phyloP scores from a whole-genome alignment of 225 moss, liverwort and hornwort genomes.

The Rhytidiadelphus loreus region DNA sequence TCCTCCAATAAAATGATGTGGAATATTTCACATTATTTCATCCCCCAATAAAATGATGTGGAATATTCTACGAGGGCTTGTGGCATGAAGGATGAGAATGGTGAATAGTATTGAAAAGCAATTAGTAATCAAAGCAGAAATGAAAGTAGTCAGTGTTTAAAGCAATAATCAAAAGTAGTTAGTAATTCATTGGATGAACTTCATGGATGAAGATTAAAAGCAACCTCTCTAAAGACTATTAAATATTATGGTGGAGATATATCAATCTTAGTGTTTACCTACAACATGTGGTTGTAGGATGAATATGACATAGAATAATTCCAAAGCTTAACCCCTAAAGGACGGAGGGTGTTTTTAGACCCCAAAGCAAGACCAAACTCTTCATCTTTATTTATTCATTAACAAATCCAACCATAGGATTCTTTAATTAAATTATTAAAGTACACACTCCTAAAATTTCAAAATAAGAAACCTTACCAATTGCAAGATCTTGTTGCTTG shows the following conservation, averaged over 20 bases:
- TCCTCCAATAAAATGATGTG: neutral
- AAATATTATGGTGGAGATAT: neutral
- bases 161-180: rapidly evolving
- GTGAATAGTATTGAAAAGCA: neutral
- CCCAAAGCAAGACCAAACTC: no score
- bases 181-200: rapidly evolving
- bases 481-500: no score
- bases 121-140: rapidly evolving
- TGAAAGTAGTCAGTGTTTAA: neutral
- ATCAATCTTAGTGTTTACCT: neutral
- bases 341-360: no score
- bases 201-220: rapidly evolving
- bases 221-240: neutral
- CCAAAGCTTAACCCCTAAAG: no score
- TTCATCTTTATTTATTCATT: no score
- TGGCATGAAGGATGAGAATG: neutral
- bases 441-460: no score
- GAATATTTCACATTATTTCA: neutral
- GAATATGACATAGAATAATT: neutral
- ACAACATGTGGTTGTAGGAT: rapidly evolving
- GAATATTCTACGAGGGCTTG: rapidly evolving
- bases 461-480: no score
- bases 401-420: no score
- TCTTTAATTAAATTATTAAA: no score
- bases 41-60: neutral